A percentile compares a stretch with the other conserved stretches of the same genome.
Evolutionary conservation across 2,329 filamentous ascomycete species (phyloP).

Genomic region (Aurifilum marmelostoma): DNA sequence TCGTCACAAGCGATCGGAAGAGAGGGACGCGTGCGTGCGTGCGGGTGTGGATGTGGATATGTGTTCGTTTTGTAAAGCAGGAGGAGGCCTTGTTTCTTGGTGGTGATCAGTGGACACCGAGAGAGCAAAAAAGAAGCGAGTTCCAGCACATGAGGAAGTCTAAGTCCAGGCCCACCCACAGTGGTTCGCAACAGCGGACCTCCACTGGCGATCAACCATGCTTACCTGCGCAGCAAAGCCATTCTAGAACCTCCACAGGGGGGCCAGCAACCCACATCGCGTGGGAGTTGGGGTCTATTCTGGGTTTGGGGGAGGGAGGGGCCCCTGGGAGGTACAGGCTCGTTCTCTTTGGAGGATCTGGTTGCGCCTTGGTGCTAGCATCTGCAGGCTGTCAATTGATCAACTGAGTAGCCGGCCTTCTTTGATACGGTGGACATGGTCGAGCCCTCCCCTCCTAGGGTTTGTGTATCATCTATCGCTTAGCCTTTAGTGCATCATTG

Average conservation of each 20-base stretch:
- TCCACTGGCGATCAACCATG: not conserved
- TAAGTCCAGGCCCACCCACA: not conserved
- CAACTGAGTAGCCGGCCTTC: not conserved
- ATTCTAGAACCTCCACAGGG: conserved; percentile 2
- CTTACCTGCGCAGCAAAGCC: not conserved
- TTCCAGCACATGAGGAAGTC: not conserved
- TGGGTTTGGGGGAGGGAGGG: too few relatives aligned
- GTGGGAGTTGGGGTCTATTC: not conserved
- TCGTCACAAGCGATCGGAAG: not conserved
- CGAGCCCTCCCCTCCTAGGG: not conserved
- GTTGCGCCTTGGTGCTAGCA: not conserved
- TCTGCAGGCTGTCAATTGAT: not conserved
- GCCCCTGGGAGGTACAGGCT: not conserved
- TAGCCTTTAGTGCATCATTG: not conserved
- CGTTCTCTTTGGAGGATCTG: too few relatives aligned
- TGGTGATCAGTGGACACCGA: not conserved
- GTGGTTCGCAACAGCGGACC: not conserved
- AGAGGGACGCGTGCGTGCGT: not conserved
- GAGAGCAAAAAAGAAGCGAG: not conserved
- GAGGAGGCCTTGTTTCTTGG: not conserved
- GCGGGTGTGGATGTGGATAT: not conserved
- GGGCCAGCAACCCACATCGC: not conserved
- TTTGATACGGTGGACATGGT: not conserved
- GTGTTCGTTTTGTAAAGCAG: not conserved
- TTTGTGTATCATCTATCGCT: not conserved